Conservation (phyloP, 371 early-diverging fungal genomes). For the Mucor circinelloides region DNA sequence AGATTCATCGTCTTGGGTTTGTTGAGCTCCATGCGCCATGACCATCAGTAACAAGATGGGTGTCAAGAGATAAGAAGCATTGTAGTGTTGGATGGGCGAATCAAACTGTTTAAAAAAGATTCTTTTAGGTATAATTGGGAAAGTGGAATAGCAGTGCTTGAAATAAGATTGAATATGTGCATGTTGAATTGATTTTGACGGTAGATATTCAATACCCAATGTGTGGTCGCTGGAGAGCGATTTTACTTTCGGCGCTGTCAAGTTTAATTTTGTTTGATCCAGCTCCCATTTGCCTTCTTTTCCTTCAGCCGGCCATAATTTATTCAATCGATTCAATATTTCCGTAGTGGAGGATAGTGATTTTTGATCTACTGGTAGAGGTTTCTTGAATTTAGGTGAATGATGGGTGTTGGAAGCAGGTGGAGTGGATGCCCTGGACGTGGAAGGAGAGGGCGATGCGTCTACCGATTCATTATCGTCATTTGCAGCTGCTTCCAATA, state of each 20-base stretch:
- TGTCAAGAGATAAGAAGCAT: slow-evolving; percentile 10
- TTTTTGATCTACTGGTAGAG: neutral
- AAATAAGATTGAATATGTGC: slow-evolving; percentile 28
- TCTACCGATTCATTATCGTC: neutral
- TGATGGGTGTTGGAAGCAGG: neutral
- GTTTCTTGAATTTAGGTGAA: neutral
- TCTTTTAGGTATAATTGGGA: slow-evolving; percentile 36
- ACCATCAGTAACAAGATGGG: slow-evolving; percentile 25
- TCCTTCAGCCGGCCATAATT: slow-evolving; percentile 26
- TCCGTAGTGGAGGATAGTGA: neutral
- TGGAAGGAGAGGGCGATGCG: neutral
- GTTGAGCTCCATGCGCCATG: slow-evolving; percentile 38
- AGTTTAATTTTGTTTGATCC: slow-evolving; percentile 3
- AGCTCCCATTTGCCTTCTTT: slow-evolving; percentile 34
- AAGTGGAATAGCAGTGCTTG: slow-evolving; percentile 24
- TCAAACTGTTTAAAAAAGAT: slow-evolving; percentile 34
- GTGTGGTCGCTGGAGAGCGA: neutral
- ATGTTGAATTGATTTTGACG: slow-evolving; percentile 16
- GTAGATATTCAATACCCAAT: slow-evolving; percentile 6
- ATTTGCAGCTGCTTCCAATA: neutral
- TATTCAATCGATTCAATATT: slow-evolving; percentile 7
- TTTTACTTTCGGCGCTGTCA: neutral
- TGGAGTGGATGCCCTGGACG: neutral
- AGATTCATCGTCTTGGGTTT: slow-evolving; percentile 17
- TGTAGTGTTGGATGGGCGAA: slow-evolving; percentile 12